phyloP scores from a whole-genome alignment of 2,329 filamentous ascomycete genomes.

The Gremmenia infestans region DNA sequence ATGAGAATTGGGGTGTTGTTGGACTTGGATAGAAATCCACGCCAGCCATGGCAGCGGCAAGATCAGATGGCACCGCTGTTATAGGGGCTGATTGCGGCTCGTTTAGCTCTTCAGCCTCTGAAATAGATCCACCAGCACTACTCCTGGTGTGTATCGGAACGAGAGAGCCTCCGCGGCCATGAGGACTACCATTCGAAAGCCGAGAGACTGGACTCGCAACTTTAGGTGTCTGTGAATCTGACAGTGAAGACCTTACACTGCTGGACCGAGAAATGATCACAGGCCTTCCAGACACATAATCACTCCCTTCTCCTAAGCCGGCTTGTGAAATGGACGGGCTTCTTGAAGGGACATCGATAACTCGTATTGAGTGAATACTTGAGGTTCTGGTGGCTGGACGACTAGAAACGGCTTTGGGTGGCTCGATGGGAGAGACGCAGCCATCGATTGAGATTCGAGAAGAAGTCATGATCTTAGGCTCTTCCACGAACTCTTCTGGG shows the following conservation, averaged over 20 bases:
- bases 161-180: conserved; percentile 18
- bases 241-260: conserved; percentile 20
- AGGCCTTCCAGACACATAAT: conserved; percentile 16
- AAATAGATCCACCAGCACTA: conserved; percentile 24
- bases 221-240: conserved; percentile 18
- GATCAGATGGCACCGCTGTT: conserved; percentile 21
- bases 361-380: conserved; percentile 30
- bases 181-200: conserved; percentile 21
- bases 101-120: conserved; percentile 26
- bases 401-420: conserved; percentile 14
- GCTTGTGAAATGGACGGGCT: conserved; percentile 21
- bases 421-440: conserved; percentile 23
- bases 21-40: conserved; percentile 20
- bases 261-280: conserved; percentile 16
- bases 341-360: conserved; percentile 29
- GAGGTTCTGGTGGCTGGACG: conserved; percentile 25
- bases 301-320: conserved; percentile 18
- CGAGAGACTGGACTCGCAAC: conserved; percentile 22
- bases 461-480: conserved; percentile 33
- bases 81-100: conserved; percentile 9
- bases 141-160: conserved; percentile 20
- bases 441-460: conserved; percentile 30
- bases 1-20: conserved; percentile 5
- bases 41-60: conserved; percentile 25
- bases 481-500: conserved; percentile 26